Evolutionary conservation across 176 grass and related monocot genomes (phyloP), one percentile per base, ranked within the genome.

Genomic region (Musa schizocarpa): DNA sequence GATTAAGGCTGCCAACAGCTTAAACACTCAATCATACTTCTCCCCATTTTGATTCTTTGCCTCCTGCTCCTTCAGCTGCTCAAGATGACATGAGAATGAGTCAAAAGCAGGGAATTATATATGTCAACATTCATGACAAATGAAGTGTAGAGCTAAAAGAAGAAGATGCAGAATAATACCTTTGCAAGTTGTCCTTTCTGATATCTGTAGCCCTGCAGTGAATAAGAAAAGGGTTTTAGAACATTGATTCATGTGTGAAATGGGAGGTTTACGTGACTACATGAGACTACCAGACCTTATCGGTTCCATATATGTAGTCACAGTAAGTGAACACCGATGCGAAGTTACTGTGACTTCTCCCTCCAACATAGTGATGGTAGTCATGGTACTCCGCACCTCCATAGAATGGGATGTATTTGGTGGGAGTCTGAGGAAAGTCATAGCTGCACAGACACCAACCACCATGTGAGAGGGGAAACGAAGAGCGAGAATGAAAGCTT

Each of bases 331-430:
- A 96, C 70, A 96, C 89, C 3, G 87, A 87, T 72, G 92, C 87
- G 80, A 89, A 96, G 69, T 96, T 96, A 78, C 92, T 96, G 73
- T 92, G 92, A 50, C 89, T 89, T 54, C 86, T 87, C 54, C 92
- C 89, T 77, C 92, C 92, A n/a, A 96, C 87, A 29, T 88, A 92
- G 82, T 96, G 92, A 81, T 96, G 89, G 83, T 89, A 96, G 81
- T 96, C 92, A 84, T 92, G 92, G 73, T 92, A 96, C 69, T 96
- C 89, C 54, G 92, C 82, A 52, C 92, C 92, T 68, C 89, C 89
- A 78, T 96, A 92, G 79, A 96, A 92, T 16, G 92, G 92, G 52
- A 96, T 89, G 83, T 89, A 92, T 53, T 92, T 92, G 79, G 89
- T 88, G 25, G 82, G 92, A 63, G 13, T 87, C 21, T 87, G 87